phyloP scores from a whole-genome alignment of 1,284 basidiomycete genomes.

The Lentinus polychrous region DNA sequence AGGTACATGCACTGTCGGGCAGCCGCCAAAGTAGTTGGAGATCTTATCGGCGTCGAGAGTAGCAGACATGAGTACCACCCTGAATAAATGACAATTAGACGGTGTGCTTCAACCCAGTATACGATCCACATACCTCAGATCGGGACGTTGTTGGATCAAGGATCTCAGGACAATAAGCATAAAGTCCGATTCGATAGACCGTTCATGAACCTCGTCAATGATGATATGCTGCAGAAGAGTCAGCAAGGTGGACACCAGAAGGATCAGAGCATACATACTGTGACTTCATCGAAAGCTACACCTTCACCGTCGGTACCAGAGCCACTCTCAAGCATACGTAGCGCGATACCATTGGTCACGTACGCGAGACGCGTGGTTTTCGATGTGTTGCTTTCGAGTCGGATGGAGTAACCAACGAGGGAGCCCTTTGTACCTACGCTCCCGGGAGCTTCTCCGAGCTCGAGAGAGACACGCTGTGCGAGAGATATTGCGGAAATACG shows the following conservation, averaged over 20 bases:
- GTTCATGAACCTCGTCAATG: constrained; percentile 91
- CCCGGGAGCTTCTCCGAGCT: constrained; percentile 83
- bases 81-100: constrained; percentile 23
- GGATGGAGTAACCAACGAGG: constrained; percentile 92
- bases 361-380: constrained; percentile 78
- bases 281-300: constrained; percentile 89
- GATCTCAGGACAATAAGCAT: constrained; percentile 92
- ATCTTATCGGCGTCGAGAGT: constrained; percentile 95
- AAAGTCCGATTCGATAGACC: constrained; percentile 97
- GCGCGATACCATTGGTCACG: constrained; percentile 93
- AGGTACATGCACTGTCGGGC: constrained; percentile 85
- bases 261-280: constrained; percentile 39
- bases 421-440: constrained; percentile 78
- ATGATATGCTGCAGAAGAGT: constrained; percentile 61
- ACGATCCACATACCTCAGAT: constrained; percentile 64
- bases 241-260: not conserved
- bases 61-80: constrained; percentile 96
- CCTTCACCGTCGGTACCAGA: constrained; percentile 58
- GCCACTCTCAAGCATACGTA: constrained; percentile 91
- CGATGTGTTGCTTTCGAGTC: constrained; percentile 85
- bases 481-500: constrained; percentile 97
- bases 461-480: constrained; percentile 91
- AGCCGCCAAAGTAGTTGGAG: constrained; percentile 87
- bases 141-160: constrained; percentile 71
- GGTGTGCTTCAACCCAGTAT: not conserved